Evolutionary conservation across 73 alveolate genomes (phyloP).

Genomic region (Paramecium sonneborni): DNA sequence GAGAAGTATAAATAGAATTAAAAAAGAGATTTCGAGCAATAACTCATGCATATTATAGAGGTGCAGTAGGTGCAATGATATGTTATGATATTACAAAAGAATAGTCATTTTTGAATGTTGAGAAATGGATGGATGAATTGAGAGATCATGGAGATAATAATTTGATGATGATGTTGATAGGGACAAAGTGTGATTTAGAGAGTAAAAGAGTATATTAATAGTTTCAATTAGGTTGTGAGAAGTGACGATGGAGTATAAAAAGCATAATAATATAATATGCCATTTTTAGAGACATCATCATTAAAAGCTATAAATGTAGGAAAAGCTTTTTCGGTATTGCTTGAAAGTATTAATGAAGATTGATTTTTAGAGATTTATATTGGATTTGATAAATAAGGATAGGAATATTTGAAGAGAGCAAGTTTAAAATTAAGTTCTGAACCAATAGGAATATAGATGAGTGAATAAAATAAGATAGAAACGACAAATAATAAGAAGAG

Average conservation of each 20-base stretch:
- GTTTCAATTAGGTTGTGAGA: background rate
- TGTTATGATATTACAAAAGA: slow-evolving; percentile 68
- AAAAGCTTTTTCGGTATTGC: slow-evolving; percentile 40
- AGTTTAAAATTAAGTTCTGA: background rate
- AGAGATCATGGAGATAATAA: slow-evolving; percentile 44
- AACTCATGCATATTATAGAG: slow-evolving; percentile 69
- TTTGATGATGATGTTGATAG: slow-evolving; percentile 53
- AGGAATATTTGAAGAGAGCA: background rate
- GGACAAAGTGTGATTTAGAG: slow-evolving; percentile 64
- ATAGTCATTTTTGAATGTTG: slow-evolving; percentile 13
- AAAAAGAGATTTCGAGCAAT: slow-evolving; percentile 68
- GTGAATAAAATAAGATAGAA: background rate
- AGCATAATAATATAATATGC: slow-evolving; percentile 19
- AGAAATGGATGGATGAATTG: slow-evolving; percentile 60
- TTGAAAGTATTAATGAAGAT: slow-evolving; percentile 24
- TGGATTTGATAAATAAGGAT: background rate
- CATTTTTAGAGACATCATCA: slow-evolving; percentile 60
- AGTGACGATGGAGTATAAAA: background rate
- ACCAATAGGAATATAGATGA: background rate
- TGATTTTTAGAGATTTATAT: background rate
- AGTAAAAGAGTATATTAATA: background rate
- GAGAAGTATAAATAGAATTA: slow-evolving; percentile 68
- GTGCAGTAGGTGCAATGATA: slow-evolving; percentile 69
- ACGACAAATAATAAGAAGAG: background rate
- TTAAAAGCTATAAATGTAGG: slow-evolving; percentile 57